A percentile compares a stretch with the other conserved stretches of the same genome.
phyloP scores from a whole-genome alignment of 176 grass and related monocot genomes.

The Oryza longistaminata region DNA sequence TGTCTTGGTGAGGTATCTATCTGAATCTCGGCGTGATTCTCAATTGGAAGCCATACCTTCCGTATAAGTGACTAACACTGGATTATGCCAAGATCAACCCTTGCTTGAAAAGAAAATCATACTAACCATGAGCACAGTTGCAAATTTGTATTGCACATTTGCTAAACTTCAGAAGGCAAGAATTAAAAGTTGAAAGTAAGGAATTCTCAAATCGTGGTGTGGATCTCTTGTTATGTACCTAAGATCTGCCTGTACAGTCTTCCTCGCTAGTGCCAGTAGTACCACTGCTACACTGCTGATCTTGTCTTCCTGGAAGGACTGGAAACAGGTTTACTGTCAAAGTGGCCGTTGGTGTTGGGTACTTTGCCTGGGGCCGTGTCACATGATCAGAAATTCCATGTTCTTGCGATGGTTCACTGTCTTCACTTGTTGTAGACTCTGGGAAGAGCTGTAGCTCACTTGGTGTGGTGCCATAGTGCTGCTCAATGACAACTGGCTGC shows the following conservation, averaged over 20 bases:
- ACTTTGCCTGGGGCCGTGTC: constrained; percentile 45
- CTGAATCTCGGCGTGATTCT: background rate
- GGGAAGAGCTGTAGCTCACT: constrained; percentile 83
- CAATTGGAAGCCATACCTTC: background rate
- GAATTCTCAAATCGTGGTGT: background rate
- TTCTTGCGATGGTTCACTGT: constrained; percentile 30
- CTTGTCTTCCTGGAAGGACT: constrained; percentile 44
- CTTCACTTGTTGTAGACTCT: constrained; percentile 38
- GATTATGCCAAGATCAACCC: constrained; percentile 1
- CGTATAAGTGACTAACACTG: background rate
- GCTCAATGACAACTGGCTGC: constrained; percentile 40
- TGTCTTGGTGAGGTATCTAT: constrained; percentile 13
- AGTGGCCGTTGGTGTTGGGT: constrained; percentile 23
- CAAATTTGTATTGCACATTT: constrained; percentile 25
- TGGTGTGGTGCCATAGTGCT: constrained; percentile 38
- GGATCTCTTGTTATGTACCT: background rate
- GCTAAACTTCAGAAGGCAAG: background rate
- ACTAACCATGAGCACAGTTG: constrained; percentile 15
- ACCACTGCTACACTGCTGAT: constrained; percentile 55
- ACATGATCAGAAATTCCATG: constrained; percentile 25
- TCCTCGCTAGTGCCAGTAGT: constrained; percentile 32
- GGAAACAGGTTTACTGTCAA: constrained; percentile 43
- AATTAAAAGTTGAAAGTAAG: background rate
- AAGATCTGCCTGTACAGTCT: background rate
- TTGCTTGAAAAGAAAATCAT: constrained; percentile 21